Conservation (phyloP, 2,329 filamentous ascomycete species). For the Neospermospora avenae region DNA sequence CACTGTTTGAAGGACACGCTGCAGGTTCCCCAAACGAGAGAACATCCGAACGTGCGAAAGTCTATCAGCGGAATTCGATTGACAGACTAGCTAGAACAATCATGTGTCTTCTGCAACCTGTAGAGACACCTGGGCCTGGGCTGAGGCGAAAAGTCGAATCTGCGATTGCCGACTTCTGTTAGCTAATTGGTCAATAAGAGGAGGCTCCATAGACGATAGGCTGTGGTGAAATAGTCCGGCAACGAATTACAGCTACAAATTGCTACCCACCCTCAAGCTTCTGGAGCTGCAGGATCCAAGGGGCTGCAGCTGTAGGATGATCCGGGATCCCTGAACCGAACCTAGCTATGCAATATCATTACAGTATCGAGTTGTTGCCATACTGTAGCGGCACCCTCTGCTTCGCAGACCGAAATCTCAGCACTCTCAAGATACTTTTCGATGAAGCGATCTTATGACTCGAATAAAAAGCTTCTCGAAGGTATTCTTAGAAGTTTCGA, state of each 20-base stretch:
- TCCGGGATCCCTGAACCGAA: constrained; percentile 21
- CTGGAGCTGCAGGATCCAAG: constrained; percentile 18
- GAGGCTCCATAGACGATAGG: constrained; percentile 12
- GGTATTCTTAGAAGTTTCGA: no score
- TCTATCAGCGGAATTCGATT: not conserved
- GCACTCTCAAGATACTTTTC: no score
- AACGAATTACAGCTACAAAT: constrained; percentile 13
- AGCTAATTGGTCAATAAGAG: constrained; percentile 2
- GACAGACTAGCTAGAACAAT: no score
- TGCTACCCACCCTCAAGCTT: constrained; percentile 11
- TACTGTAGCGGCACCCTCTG: not conserved
- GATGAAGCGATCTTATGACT: no score
- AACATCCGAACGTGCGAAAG: not conserved
- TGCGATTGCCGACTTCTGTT: no score
- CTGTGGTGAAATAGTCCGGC: constrained; percentile 9
- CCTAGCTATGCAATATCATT: constrained; percentile 15
- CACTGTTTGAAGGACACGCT: not conserved
- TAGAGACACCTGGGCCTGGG: no score
- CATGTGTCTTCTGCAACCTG: not conserved
- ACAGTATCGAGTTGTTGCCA: not conserved
- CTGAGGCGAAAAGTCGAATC: no score
- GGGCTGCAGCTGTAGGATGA: constrained; percentile 21
- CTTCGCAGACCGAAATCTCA: not conserved
- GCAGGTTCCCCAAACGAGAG: not conserved
- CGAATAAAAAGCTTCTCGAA: no score